Conservation (phyloP, 2,329 filamentous ascomycete species). For the Whalleya microplaca region DNA sequence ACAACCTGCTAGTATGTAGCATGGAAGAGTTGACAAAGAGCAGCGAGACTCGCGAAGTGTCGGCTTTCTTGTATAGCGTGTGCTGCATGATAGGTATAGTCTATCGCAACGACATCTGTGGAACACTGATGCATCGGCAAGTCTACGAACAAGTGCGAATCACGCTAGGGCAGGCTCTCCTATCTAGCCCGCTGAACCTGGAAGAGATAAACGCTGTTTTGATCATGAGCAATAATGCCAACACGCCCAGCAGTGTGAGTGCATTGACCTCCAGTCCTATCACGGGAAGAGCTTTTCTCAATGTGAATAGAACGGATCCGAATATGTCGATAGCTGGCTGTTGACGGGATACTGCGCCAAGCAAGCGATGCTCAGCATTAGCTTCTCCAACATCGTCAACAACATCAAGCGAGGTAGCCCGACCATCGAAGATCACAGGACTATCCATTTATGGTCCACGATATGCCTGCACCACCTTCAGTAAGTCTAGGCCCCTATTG, state of each 20-base stretch:
- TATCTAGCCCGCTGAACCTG: slow-evolving; percentile 44
- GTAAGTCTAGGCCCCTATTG: slow-evolving; percentile 26
- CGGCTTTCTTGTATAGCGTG: slow-evolving; percentile 45
- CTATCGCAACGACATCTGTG: slow-evolving; percentile 38
- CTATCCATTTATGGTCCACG: slow-evolving; percentile 42
- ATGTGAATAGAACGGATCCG: slow-evolving; percentile 33
- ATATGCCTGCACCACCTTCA: slow-evolving; percentile 44
- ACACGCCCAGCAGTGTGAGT: slow-evolving; percentile 35
- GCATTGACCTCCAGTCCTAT: neutral
- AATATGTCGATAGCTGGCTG: slow-evolving; percentile 49
- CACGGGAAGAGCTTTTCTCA: neutral
- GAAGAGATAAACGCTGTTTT: slow-evolving; percentile 47
- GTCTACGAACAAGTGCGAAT: slow-evolving; percentile 45
- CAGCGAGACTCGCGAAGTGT: slow-evolving; percentile 41
- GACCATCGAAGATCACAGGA: slow-evolving; percentile 39
- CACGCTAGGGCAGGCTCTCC: slow-evolving; percentile 43
- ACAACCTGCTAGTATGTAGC: slow-evolving; percentile 33
- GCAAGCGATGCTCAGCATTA: slow-evolving; percentile 48
- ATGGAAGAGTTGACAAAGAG: slow-evolving; percentile 30
- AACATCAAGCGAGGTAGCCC: slow-evolving; percentile 39
- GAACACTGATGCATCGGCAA: slow-evolving; percentile 37
- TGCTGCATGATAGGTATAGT: slow-evolving; percentile 45
- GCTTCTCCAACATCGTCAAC: slow-evolving; percentile 45
- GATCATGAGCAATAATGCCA: slow-evolving; percentile 43
- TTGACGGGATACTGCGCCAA: slow-evolving; percentile 47